A percentile compares a stretch with the other conserved stretches of the same genome.
Conservation (phyloP, 129 eudicot genomes). For the Kitagawia praeruptora region DNA sequence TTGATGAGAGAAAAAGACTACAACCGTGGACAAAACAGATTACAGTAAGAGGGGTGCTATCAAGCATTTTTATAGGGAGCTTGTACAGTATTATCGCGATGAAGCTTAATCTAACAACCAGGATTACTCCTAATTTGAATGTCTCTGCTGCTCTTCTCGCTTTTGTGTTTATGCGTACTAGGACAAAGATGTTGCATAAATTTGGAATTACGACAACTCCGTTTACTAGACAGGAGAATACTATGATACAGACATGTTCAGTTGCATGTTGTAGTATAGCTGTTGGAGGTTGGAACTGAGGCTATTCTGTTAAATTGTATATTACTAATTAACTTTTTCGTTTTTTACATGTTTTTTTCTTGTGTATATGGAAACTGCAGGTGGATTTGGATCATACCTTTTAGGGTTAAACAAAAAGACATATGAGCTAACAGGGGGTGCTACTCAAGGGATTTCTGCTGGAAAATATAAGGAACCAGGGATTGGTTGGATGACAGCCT, state of each 20-base stretch:
- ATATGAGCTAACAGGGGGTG: conserved; percentile 54
- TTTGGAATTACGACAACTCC: conserved; percentile 47
- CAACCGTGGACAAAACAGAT: conserved; percentile 73
- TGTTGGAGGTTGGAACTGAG: conserved; percentile 39
- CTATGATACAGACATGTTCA: conserved; percentile 76
- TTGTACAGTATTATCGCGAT: conserved; percentile 66
- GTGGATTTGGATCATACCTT: conserved; percentile 75
- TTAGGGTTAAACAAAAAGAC: conserved; percentile 70
- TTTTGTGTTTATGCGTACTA: conserved; percentile 48
- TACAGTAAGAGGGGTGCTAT: conserved; percentile 48
- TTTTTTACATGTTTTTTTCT: neutral
- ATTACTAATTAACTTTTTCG: neutral
- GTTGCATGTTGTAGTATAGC: conserved; percentile 84
- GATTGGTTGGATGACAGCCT: conserved; percentile 74
- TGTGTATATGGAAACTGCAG: conserved; percentile 32
- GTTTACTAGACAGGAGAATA: conserved; percentile 79
- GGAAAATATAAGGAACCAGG: conserved; percentile 58
- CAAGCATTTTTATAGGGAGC: conserved; percentile 52
- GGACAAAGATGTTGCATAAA: conserved; percentile 60
- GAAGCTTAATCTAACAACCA: conserved; percentile 74
- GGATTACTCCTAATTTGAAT: conserved; percentile 67
- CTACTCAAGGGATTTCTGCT: conserved; percentile 29
- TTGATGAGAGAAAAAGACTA: conserved; percentile 27
- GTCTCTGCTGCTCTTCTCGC: conserved; percentile 85
- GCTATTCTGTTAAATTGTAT: neutral